Evolutionary conservation across 306 rosid genomes (phyloP).

Genomic region (Notholithocarpus densiflorus): DNA sequence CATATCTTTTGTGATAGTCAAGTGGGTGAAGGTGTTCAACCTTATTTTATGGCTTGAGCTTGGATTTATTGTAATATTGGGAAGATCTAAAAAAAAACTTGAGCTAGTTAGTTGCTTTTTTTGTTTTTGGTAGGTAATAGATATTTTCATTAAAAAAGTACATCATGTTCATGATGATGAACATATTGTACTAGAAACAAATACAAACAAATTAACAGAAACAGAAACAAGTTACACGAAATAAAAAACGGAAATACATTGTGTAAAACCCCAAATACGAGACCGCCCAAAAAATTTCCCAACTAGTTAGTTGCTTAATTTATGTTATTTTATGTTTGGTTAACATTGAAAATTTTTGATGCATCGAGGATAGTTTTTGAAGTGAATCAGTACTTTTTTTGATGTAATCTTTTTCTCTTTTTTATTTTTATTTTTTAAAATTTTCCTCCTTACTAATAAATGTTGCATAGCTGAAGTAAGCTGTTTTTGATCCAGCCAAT

Average conservation of each 20-base stretch:
- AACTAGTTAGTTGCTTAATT: background rate
- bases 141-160: too few species aligned
- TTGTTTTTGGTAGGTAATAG: too few species aligned
- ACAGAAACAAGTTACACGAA: too few species aligned
- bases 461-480: constrained; percentile 24
- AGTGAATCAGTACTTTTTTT: constrained; percentile 19
- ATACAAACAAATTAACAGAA: too few species aligned
- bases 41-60: constrained; percentile 7
- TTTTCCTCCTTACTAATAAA: background rate
- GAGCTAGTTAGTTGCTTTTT: too few species aligned
- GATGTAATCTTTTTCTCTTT: background rate
- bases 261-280: too few species aligned
- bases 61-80: background rate
- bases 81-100: background rate
- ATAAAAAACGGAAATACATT: too few species aligned
- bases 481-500: constrained; percentile 58
- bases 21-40: constrained; percentile 17
- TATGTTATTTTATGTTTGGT: background rate
- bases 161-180: too few species aligned
- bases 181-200: too few species aligned
- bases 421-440: background rate
- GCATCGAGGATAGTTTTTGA: constrained; percentile 6
- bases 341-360: background rate
- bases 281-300: background rate
- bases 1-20: constrained; percentile 1